Evolutionary conservation across 495 filamentous ascomycete genomes (phyloP).

Genomic region (Daldinia caldariorum): DNA sequence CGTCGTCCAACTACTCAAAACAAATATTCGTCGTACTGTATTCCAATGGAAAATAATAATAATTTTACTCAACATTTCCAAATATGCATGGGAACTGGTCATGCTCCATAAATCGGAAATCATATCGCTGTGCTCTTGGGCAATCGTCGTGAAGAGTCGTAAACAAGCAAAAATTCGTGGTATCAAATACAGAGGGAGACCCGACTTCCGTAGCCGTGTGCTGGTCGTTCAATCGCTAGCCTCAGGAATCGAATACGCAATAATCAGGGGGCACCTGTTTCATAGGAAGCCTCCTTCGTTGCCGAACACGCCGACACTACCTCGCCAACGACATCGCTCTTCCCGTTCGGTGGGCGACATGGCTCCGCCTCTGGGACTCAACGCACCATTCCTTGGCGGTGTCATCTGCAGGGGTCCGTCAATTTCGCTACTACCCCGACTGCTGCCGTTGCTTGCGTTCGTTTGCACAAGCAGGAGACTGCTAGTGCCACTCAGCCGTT

Average conservation of each 20-base stretch:
- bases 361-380: conserved; percentile 36
- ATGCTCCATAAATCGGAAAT: conserved; percentile 42
- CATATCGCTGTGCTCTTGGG: conserved; percentile 32
- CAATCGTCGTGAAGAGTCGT: conserved; percentile 42
- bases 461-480: conserved; percentile 64
- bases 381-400: conserved; percentile 37
- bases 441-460: conserved; percentile 58
- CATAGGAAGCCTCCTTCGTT: conserved; percentile 48
- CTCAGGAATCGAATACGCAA: conserved; percentile 38
- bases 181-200: conserved; percentile 42
- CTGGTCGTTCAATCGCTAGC: conserved; percentile 25
- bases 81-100: conserved; percentile 42
- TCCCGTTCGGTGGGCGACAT: conserved; percentile 43
- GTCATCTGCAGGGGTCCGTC: conserved; percentile 46
- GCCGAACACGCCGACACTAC: conserved; percentile 46
- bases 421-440: conserved; percentile 56
- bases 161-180: conserved; percentile 42
- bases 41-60: conserved; percentile 31
- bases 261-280: conserved; percentile 27
- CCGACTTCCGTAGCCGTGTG: conserved; percentile 12
- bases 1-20: conserved; percentile 31
- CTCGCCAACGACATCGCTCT: conserved; percentile 49
- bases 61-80: conserved; percentile 29
- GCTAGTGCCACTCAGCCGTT: conserved; percentile 62
- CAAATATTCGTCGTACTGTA: conserved; percentile 38